These are phyloP conservation scores for Bipolaris sorokiniana DNA, from an alignment of 2,329 filamentous ascomycete species.

Conservation along the genomic window DNA sequence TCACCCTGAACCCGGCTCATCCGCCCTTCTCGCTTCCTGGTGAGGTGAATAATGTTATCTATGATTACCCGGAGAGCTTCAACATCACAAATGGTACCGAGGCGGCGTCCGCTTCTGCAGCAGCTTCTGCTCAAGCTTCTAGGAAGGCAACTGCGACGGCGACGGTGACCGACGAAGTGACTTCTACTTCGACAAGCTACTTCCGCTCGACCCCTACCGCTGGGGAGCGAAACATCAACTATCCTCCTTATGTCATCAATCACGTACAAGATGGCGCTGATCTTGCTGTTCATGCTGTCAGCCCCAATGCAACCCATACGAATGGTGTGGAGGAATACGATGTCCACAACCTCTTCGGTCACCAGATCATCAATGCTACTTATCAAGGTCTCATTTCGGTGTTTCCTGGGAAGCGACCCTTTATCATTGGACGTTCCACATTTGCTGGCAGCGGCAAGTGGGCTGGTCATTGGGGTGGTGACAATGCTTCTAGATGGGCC, in stretches of 20 bases:
- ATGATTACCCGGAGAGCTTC: slow-evolving; percentile 72
- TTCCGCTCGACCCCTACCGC: slow-evolving; percentile 66
- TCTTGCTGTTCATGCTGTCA: slow-evolving; percentile 73
- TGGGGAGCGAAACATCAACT: slow-evolving; percentile 70
- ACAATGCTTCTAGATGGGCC: slow-evolving; percentile 73
- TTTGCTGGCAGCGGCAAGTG: slow-evolving; percentile 78
- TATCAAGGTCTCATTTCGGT: slow-evolving; percentile 71
- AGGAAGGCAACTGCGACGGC: slow-evolving; percentile 41
- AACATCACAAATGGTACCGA: slow-evolving; percentile 72
- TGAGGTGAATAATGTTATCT: slow-evolving; percentile 65
- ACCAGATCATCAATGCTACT: slow-evolving; percentile 77
- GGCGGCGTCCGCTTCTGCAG: slow-evolving; percentile 64
- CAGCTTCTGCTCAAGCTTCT: slow-evolving; percentile 58
- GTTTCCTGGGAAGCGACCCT: slow-evolving; percentile 73
- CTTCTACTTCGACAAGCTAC: slow-evolving; percentile 52
- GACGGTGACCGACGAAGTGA: slow-evolving; percentile 7
- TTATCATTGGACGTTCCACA: slow-evolving; percentile 83
- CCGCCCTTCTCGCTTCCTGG: slow-evolving; percentile 70
- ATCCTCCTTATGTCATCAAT: slow-evolving; percentile 78
- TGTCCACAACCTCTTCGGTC: slow-evolving; percentile 74
- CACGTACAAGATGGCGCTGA: slow-evolving; percentile 68
- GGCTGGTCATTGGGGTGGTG: slow-evolving; percentile 80
- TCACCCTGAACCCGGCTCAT: slow-evolving; percentile 71
- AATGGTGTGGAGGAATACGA: slow-evolving; percentile 80
- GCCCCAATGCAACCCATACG: slow-evolving; percentile 77